Evolutionary conservation across 2,329 filamentous ascomycete genomes (phyloP).

Genomic region (Fusarium nematophilum): DNA sequence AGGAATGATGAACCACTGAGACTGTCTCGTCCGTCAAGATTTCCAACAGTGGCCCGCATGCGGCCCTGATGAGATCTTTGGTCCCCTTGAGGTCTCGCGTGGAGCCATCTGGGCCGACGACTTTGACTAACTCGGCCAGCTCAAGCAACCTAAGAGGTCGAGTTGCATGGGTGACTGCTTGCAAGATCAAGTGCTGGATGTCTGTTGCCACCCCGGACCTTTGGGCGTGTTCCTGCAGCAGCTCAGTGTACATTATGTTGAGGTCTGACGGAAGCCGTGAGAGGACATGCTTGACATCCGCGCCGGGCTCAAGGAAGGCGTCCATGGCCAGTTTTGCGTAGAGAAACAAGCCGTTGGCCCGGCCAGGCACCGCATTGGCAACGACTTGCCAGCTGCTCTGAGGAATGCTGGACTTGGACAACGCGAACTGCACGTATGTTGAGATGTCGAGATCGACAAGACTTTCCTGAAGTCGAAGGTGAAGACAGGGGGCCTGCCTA

Average conservation of each 20-base stretch:
- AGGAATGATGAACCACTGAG: conserved; percentile 29
- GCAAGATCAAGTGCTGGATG: conserved; percentile 12
- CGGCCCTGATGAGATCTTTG: conserved; percentile 17
- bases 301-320: neutral
- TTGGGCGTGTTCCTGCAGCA: conserved; percentile 19
- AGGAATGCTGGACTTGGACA: conserved; percentile 27
- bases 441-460: conserved; percentile 55
- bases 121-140: conserved; percentile 25
- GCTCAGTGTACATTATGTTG: conserved; percentile 16
- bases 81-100: neutral
- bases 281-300: neutral
- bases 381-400: conserved; percentile 18
- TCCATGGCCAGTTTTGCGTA: conserved; percentile 36
- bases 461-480: conserved; percentile 51
- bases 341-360: conserved; percentile 29
- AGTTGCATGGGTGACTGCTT: conserved; percentile 20
- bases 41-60: conserved; percentile 23
- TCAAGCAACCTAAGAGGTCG: conserved; percentile 28
- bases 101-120: neutral
- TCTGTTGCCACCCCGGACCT: conserved; percentile 4
- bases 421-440: conserved; percentile 47
- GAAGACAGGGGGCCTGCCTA: conserved; percentile 35
- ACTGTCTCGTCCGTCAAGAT: conserved; percentile 32
- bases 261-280: conserved; percentile 8
- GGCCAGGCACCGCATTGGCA: neutral